Conservation (phyloP, 495 filamentous ascomycete genomes). For the Cryomyces minteri region DNA sequence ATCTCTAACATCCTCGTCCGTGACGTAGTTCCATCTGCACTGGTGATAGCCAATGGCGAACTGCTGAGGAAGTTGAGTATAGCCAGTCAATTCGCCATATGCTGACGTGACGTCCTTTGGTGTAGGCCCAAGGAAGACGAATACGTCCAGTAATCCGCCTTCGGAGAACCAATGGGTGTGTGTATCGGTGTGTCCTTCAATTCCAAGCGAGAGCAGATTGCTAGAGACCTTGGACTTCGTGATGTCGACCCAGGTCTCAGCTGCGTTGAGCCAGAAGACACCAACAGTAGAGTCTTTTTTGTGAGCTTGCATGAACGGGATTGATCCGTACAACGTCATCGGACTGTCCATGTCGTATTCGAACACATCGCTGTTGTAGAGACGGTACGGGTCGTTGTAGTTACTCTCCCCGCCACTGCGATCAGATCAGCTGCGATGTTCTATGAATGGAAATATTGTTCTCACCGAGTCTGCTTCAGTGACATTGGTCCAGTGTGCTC, state of each 20-base stretch:
- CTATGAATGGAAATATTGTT: neutral
- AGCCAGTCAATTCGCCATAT: conserved; percentile 90
- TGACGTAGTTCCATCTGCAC: conserved; percentile 97
- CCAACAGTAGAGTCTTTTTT: conserved; percentile 84
- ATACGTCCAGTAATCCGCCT: conserved; percentile 71
- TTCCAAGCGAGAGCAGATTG: conserved; percentile 63
- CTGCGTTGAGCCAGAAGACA: conserved; percentile 97
- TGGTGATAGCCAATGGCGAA: conserved; percentile 92
- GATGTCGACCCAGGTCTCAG: conserved; percentile 95
- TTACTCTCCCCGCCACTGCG: conserved; percentile 57
- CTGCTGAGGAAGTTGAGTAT: conserved; percentile 71
- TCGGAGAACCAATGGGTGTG: conserved; percentile 97
- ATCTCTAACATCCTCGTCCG: conserved; percentile 88
- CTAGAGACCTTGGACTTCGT: conserved; percentile 55
- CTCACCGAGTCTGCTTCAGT: conserved; percentile 64
- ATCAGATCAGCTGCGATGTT: neutral
- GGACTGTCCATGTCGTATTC: conserved; percentile 93
- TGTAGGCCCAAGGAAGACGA: conserved; percentile 80
- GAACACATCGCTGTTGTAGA: conserved; percentile 95
- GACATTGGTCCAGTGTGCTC: conserved; percentile 81
- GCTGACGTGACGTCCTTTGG: conserved; percentile 60
- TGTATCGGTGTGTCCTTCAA: conserved; percentile 48
- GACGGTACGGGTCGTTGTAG: conserved; percentile 78
- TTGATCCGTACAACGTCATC: conserved; percentile 95
- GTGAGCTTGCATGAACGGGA: conserved; percentile 95